Base-by-base conservation (phyloP, 2,329 filamentous ascomycete genomes). In the Rhexocercosporidium sp. region DNA sequence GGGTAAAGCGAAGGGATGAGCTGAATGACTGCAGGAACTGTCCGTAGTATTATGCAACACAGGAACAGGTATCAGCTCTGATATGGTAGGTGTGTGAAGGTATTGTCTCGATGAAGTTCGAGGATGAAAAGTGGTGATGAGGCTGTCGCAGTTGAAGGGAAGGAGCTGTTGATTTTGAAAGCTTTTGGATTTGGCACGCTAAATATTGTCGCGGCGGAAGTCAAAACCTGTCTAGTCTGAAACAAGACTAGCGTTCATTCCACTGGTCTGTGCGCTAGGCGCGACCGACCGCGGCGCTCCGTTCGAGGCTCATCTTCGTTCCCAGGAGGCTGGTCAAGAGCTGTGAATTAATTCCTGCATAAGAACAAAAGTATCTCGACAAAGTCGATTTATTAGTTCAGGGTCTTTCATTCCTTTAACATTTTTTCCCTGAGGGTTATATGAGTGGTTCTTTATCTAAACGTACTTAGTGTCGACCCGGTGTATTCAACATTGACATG, bases 41-140 rank as follows among this genome's bases (percentile, higher is more conserved):
- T 51, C 22, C 7, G 41, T 16, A 41, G 16, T 53, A 29, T 61
- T 62, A 64, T 62, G 64, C 49, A 46, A 64, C 27, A 66, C 62
- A 54, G 25, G 53, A 68, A 62, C 51, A 49, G 22, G 51, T n/a
- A 54, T 41, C 59, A 34, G 18, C 62, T 68, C 66, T 65, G 46
- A 67, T 59, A 49, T 59, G 62, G 64, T 27, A 57, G 37, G 64
- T 46, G 59, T 49, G 16, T 66, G 56, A 34, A 65, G 59, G 34
- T 51, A 62, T 22, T 44, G 7, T 51, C 34, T 53, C 34, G 66
- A 62, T 47, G 29, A 41, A 51, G 56, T 46, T 64, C 37, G 65
- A 64, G 31, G 56, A 31, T 61, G 46, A 25, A 29, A 31, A 61
- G 41, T 66, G 37, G 39, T 60, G 22, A 44, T 44, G 39, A 60